phyloP scores from a whole-genome alignment of 129 eudicot genomes.

The Flaveria robusta region DNA sequence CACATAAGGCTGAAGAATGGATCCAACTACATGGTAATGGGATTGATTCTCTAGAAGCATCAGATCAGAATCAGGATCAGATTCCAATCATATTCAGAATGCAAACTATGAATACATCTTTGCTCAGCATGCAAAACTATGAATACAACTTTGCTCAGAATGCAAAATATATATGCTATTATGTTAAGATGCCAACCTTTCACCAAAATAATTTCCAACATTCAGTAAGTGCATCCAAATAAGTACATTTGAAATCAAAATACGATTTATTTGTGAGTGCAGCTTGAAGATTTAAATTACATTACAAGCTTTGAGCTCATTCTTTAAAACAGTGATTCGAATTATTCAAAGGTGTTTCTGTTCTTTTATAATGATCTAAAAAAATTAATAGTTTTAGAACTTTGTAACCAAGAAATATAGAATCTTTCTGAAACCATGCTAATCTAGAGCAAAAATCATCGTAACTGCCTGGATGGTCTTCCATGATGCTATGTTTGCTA shows the following conservation, averaged over 20 bases:
- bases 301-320: neutral
- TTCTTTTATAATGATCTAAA: neutral
- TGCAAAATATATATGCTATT: neutral
- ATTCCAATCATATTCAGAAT: constrained; percentile 18
- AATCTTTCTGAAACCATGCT: constrained; percentile 5
- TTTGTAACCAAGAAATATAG: neutral
- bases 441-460: neutral
- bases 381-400: neutral
- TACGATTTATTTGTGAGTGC: neutral
- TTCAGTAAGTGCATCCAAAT: constrained; percentile 14
- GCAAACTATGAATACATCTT: neutral
- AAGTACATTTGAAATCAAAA: constrained; percentile 7
- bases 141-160: neutral
- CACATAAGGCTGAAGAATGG: constrained; percentile 43
- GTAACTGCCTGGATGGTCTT: neutral
- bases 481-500: neutral
- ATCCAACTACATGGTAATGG: constrained; percentile 36
- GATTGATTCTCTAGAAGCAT: constrained; percentile 42
- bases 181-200: neutral
- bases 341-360: constrained; percentile 3
- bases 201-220: constrained; percentile 7
- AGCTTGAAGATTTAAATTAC: neutral
- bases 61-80: constrained; percentile 14
- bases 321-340: constrained; percentile 2
- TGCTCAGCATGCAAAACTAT: neutral